Conservation (phyloP, 768 basidiomycete genomes). For the Lactarius hatsudake region DNA sequence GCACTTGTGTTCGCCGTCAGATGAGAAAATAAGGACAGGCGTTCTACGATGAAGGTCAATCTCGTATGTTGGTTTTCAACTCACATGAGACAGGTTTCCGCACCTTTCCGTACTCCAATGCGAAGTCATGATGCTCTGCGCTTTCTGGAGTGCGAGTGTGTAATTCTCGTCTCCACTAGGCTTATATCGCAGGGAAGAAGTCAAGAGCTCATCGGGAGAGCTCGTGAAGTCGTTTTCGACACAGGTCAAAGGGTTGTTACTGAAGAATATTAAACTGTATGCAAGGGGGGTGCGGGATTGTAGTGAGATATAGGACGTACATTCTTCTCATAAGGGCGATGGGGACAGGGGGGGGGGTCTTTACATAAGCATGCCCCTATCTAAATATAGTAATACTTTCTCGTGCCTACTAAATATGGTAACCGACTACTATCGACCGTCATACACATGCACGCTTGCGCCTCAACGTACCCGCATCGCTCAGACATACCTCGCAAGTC, state of each 20-base stretch:
- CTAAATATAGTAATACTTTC: no score
- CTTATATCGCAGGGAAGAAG: conserved; percentile 35
- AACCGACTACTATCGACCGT: no score
- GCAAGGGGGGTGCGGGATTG: no score
- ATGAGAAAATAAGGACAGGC: conserved; percentile 31
- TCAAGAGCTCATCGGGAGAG: conserved; percentile 44
- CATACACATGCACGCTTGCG: no score
- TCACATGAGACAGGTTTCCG: neutral
- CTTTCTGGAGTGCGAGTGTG: conserved; percentile 37
- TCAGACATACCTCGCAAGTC: no score
- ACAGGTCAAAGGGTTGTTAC: conserved; percentile 28
- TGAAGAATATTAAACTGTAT: conserved; percentile 53
- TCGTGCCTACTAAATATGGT: no score
- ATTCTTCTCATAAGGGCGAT: no score
- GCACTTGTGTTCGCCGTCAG: conserved; percentile 50
- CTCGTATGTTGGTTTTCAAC: neutral
- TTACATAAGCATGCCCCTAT: no score
- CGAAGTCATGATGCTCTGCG: conserved; percentile 41
- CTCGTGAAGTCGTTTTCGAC: conserved; percentile 47
- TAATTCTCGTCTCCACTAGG: conserved; percentile 45
- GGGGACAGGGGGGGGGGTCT: no score
- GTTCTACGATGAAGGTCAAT: neutral
- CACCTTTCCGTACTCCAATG: conserved; percentile 55
- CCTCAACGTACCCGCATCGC: no score
- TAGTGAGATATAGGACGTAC: no score